A percentile compares a stretch with the other conserved stretches of the same genome.
Conservation (phyloP, 805 yeast genomes). For the Saturnispora kantuleensis region DNA sequence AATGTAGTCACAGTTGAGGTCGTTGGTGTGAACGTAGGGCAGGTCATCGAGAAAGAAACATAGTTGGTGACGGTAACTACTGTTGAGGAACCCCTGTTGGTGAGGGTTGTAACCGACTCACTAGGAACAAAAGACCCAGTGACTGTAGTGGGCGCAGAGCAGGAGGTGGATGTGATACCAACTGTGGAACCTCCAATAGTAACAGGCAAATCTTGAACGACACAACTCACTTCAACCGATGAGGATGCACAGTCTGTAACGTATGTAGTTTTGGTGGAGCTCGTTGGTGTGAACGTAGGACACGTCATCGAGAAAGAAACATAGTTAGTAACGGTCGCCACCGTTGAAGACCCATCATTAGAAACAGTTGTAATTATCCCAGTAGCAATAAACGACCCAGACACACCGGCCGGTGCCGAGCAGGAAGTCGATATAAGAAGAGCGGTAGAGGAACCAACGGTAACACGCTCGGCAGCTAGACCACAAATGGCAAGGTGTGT, state of each 20-base stretch:
- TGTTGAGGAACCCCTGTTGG: background rate
- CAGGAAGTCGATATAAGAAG: conserved; percentile 1
- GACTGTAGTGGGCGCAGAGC: conserved; percentile 2
- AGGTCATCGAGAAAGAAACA: background rate
- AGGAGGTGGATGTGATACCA: conserved; percentile 8
- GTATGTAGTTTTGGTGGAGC: background rate
- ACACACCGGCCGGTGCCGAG: too few relatives aligned
- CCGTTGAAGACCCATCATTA: background rate
- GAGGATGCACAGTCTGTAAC: conserved; percentile 1
- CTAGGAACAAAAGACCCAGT: conserved; percentile 10
- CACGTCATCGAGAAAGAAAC: background rate
- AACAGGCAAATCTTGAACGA: background rate
- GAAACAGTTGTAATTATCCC: background rate
- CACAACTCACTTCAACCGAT: background rate
- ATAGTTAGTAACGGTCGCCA: background rate
- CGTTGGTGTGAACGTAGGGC: background rate
- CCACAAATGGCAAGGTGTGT: conserved; percentile 1
- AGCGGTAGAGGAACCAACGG: background rate
- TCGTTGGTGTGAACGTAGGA: background rate
- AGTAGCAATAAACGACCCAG: too few relatives aligned
- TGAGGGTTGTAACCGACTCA: background rate
- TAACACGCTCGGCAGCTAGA: background rate
- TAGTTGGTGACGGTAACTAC: conserved; percentile 5
- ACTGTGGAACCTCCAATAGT: background rate
- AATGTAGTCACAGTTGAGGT: background rate